Conservation (phyloP, 2,329 filamentous ascomycete species). For the Bimuria novae-zelandiae region DNA sequence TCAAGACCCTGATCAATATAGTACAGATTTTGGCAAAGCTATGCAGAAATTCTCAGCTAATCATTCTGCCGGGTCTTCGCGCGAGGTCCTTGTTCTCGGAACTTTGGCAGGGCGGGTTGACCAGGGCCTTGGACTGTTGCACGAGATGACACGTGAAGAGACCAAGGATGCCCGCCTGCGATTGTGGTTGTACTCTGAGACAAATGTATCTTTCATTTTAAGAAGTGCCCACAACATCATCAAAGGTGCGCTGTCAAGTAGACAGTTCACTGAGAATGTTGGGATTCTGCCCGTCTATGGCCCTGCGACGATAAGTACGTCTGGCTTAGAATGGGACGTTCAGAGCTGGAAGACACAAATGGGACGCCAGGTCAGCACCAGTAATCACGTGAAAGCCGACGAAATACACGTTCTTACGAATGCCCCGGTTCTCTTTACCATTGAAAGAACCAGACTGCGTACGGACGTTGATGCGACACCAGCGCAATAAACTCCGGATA, state of each 20-base stretch:
- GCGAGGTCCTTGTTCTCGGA: slow-evolving; percentile 77
- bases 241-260: slow-evolving; percentile 57
- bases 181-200: slow-evolving; percentile 79
- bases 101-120: slow-evolving; percentile 90
- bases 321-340: slow-evolving; percentile 91
- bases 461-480: background rate
- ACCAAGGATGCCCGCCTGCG: slow-evolving; percentile 47
- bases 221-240: slow-evolving; percentile 70
- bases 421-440: slow-evolving; percentile 53
- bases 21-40: slow-evolving; percentile 87
- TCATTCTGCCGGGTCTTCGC: slow-evolving; percentile 45
- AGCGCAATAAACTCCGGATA: slow-evolving; percentile 4
- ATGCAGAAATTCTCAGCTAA: slow-evolving; percentile 61
- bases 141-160: slow-evolving; percentile 72
- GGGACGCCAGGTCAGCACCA: slow-evolving; percentile 55
- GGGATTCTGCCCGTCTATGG: slow-evolving; percentile 85
- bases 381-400: slow-evolving; percentile 53
- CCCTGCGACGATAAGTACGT: slow-evolving; percentile 76
- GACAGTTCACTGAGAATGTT: slow-evolving; percentile 74
- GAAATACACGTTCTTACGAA: slow-evolving; percentile 47
- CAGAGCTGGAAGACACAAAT: slow-evolving; percentile 70
- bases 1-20: slow-evolving; percentile 77
- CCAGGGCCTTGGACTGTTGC: slow-evolving; percentile 86
- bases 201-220: slow-evolving; percentile 83
- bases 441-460: slow-evolving; percentile 40